phyloP scores from a whole-genome alignment of 768 basidiomycete species.

The Panus rudis region DNA sequence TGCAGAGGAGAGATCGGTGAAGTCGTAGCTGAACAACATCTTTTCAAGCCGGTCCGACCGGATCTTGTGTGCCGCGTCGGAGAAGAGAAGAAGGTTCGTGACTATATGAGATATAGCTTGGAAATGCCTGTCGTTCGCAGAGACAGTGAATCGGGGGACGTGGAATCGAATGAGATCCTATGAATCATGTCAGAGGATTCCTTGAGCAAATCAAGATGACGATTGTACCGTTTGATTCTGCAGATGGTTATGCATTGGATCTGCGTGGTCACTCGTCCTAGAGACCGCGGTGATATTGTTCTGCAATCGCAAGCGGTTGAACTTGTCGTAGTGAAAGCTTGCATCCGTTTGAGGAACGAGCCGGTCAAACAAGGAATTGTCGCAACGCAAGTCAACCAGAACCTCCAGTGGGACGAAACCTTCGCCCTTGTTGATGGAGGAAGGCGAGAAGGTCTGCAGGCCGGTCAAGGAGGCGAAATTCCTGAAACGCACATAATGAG shows the following conservation, averaged over 20 bases:
- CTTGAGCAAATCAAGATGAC: constrained; percentile 1
- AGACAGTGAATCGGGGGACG: constrained; percentile 82
- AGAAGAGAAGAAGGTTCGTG: constrained; percentile 82
- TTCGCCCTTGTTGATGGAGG: constrained; percentile 32
- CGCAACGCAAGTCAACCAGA: constrained; percentile 76
- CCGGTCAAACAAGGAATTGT: constrained; percentile 78
- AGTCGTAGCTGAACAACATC: constrained; percentile 83
- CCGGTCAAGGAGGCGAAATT: constrained; percentile 74
- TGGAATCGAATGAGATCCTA: constrained; percentile 80
- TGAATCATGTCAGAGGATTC: background rate
- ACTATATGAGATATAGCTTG: constrained; percentile 81
- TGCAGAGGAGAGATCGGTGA: constrained; percentile 67
- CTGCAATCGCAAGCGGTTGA: constrained; percentile 82
- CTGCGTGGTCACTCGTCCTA: constrained; percentile 29
- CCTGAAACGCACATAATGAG: constrained; percentile 31
- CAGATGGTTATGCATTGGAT: constrained; percentile 40
- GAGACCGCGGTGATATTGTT: constrained; percentile 56
- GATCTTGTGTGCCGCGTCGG: constrained; percentile 77
- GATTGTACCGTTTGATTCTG: constrained; percentile 51
- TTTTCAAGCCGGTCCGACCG: constrained; percentile 75
- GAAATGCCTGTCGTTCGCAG: constrained; percentile 78
- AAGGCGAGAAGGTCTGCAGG: constrained; percentile 84
- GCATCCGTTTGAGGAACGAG: constrained; percentile 87
- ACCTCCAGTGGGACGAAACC: constrained; percentile 84
- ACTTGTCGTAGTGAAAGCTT: constrained; percentile 85